phyloP scores from a whole-genome alignment of 306 rosid genomes.

The Sicyos edulis region DNA sequence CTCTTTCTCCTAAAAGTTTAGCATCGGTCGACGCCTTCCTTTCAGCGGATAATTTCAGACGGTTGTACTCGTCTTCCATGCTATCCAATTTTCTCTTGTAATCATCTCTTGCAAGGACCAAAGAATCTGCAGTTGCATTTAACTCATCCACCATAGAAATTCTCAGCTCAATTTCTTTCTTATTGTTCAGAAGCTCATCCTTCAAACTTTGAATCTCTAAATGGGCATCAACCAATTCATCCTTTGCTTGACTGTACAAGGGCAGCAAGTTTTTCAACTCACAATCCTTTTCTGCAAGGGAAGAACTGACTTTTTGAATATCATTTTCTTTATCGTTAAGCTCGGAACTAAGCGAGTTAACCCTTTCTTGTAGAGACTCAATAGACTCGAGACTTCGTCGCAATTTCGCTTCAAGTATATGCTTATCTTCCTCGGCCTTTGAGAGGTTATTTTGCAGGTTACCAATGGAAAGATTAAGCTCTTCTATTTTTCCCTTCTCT shows the following conservation, averaged over 20 bases:
- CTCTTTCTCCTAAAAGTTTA: constrained; percentile 51
- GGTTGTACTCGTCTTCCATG: constrained; percentile 39
- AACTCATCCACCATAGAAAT: constrained; percentile 44
- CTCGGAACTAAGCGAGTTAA: constrained; percentile 42
- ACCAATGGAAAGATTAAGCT: constrained; percentile 50
- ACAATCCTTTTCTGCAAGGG: constrained; percentile 59
- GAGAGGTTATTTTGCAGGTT: constrained; percentile 36
- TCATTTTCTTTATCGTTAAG: constrained; percentile 47
- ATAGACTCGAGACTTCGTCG: constrained; percentile 30
- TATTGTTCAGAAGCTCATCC: constrained; percentile 43
- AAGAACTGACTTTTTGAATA: constrained; percentile 49
- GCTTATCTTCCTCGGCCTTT: constrained; percentile 34
- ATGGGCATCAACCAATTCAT: constrained; percentile 38
- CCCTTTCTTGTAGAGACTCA: constrained; percentile 38
- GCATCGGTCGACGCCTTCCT: constrained; percentile 55
- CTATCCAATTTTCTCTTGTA: constrained; percentile 37
- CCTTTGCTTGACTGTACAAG: constrained; percentile 40
- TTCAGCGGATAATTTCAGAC: constrained; percentile 47
- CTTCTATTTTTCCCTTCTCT: constrained; percentile 47
- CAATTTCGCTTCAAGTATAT: constrained; percentile 40
- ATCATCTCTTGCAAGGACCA: constrained; percentile 43
- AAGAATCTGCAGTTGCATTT: constrained; percentile 39
- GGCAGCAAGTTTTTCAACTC: constrained; percentile 52
- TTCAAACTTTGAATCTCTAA: constrained; percentile 54
- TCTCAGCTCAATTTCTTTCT: constrained; percentile 48